These are phyloP conservation scores for Kodamaea fungicola DNA, from an alignment of 1,139 yeast genomes.

Conservation along the genomic window DNA sequence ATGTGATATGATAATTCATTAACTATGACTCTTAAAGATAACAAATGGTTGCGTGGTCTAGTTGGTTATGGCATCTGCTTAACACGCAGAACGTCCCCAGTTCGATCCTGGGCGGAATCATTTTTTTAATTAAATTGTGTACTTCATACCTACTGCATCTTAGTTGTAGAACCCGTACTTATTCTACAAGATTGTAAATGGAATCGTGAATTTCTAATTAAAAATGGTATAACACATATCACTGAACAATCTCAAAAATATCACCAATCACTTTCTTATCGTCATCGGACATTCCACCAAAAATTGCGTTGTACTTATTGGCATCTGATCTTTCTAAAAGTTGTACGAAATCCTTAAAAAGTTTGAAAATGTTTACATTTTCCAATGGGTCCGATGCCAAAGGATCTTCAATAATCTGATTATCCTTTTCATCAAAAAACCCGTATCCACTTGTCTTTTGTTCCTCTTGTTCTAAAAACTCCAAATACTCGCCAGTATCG, in stretches of 20 bases:
- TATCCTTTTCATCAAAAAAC: conserved; percentile 43
- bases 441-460: conserved; percentile 32
- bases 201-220: too few species aligned
- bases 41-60: conserved; percentile 70
- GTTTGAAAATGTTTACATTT: conserved; percentile 55
- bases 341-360: conserved; percentile 18
- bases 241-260: conserved; percentile 9
- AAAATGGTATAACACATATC: too few species aligned
- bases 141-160: too few species aligned
- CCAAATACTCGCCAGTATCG: conserved; percentile 33
- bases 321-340: conserved; percentile 10
- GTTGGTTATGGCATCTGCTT: conserved; percentile 99
- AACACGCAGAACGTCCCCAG: conserved; percentile 99
- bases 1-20: too few species aligned
- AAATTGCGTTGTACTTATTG: conserved; percentile 11
- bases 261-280: conserved; percentile 10
- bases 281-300: conserved; percentile 12
- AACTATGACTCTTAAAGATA: too few species aligned
- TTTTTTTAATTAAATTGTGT: too few species aligned
- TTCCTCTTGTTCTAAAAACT: conserved; percentile 43
- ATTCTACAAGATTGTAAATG: too few species aligned
- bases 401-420: conserved; percentile 74
- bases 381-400: conserved; percentile 77
- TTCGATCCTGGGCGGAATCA: conserved; percentile 99
- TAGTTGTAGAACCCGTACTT: too few species aligned